Evolutionary conservation across 192 early-diverging fungal species (phyloP).

Genomic region (Coemansia sp.): DNA sequence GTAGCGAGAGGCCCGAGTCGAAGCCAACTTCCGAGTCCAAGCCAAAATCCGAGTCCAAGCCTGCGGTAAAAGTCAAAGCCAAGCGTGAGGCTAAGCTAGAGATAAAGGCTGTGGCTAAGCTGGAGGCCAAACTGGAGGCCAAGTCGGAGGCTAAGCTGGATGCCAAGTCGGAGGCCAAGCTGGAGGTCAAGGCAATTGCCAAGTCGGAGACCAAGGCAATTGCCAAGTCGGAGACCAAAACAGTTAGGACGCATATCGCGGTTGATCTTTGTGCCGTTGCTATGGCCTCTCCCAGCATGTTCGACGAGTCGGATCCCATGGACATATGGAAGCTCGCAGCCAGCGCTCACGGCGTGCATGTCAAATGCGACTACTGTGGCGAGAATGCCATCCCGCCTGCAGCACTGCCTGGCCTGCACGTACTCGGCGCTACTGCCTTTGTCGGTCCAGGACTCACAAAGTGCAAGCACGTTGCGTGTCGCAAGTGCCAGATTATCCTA

Average conservation of each 20-base stretch:
- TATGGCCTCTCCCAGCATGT: neutral
- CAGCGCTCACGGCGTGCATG: slow-evolving; percentile 8
- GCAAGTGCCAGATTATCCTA: slow-evolving; percentile 34
- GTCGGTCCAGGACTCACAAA: slow-evolving; percentile 44
- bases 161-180: slow-evolving; percentile 1
- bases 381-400: slow-evolving; percentile 22
- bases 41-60: neutral
- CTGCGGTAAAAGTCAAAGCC: neutral
- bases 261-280: slow-evolving; percentile 14
- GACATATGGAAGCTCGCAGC: slow-evolving; percentile 23
- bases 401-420: neutral
- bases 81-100: neutral
- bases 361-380: slow-evolving; percentile 39
- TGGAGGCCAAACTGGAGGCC: neutral
- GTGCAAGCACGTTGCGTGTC: slow-evolving; percentile 45
- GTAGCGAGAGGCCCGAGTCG: neutral
- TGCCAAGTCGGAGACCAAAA: neutral
- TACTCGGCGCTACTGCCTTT: slow-evolving; percentile 21
- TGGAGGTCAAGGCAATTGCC: neutral
- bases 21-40: neutral
- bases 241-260: neutral
- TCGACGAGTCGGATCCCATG: slow-evolving; percentile 1
- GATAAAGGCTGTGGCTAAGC: neutral
- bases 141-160: neutral
- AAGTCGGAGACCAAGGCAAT: neutral